Conservation (phyloP, 345 rosid genomes). For the Pugionium dolabratum region DNA sequence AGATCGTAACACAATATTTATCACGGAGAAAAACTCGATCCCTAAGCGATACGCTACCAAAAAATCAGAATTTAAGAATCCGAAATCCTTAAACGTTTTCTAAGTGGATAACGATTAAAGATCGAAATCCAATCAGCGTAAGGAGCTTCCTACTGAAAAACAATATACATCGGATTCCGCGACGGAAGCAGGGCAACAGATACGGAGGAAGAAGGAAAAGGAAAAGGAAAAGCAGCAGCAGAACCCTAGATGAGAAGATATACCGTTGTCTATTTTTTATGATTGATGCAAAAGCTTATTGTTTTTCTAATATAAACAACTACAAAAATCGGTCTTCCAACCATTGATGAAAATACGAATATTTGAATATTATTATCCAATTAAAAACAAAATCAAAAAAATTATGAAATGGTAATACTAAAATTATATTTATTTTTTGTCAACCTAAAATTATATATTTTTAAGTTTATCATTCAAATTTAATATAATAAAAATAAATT, state of each 20-base stretch:
- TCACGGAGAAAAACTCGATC: not conserved
- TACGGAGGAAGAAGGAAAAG: slow-evolving; percentile 5
- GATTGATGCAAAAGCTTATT: too few species aligned
- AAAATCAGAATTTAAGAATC: not conserved
- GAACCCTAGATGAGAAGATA: slow-evolving; percentile 40
- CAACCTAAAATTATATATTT: too few species aligned
- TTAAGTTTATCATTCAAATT: too few species aligned
- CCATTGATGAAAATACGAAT: too few species aligned
- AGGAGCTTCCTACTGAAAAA: slow-evolving; percentile 15
- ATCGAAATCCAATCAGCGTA: slow-evolving; percentile 21
- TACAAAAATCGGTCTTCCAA: too few species aligned
- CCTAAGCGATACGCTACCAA: slow-evolving; percentile 18
- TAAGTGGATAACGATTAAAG: not conserved
- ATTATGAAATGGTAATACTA: too few species aligned
- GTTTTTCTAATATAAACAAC: too few species aligned
- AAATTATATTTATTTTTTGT: too few species aligned
- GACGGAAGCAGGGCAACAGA: slow-evolving; percentile 29
- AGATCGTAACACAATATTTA: not conserved
- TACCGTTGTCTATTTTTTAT: not conserved
- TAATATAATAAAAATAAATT: too few species aligned
- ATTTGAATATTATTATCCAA: too few species aligned
- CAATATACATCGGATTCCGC: slow-evolving; percentile 21
- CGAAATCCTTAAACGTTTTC: not conserved
- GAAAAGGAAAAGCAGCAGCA: not conserved
- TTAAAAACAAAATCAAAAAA: too few species aligned